Conservation (phyloP, 108 stramenopile species). For the Aurantiochytrium sp. region DNA sequence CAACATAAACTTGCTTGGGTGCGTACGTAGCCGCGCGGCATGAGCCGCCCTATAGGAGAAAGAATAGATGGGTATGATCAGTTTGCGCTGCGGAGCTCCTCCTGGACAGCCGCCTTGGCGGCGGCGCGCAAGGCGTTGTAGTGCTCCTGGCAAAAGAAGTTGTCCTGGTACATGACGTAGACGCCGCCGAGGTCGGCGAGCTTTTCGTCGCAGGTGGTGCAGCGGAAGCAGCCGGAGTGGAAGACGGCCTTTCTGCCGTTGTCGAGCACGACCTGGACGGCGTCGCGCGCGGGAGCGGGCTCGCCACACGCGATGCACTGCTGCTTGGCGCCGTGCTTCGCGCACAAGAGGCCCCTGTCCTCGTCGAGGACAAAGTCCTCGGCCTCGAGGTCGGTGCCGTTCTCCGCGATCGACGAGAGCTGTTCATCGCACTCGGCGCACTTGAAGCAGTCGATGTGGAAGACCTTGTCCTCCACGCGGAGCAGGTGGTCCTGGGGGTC, state of each 20-base stretch:
- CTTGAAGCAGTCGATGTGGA: constrained; percentile 24
- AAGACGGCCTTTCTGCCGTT: background rate
- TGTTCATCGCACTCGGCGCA: background rate
- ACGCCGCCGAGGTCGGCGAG: constrained; percentile 9
- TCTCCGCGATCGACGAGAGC: background rate
- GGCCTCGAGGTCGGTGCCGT: background rate
- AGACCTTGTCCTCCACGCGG: background rate
- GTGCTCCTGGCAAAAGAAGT: background rate
- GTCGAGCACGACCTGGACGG: background rate
- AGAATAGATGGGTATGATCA: no score
- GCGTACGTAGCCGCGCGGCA: no score
- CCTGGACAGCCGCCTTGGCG: background rate
- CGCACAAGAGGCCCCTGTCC: background rate
- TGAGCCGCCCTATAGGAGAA: no score
- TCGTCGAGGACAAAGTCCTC: constrained; percentile 10
- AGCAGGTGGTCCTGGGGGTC: background rate
- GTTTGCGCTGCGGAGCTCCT: no score
- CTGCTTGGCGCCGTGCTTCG: background rate
- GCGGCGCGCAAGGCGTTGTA: background rate
- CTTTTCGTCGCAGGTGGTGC: background rate
- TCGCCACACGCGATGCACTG: background rate
- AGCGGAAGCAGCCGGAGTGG: background rate
- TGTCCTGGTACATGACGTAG: background rate
- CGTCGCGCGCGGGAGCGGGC: background rate
- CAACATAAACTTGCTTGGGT: no score